Evolutionary conservation across 2,329 filamentous ascomycete species (phyloP), one percentile per base, ranked within the genome.

Genomic region (Plectosphaerella cucumerina): DNA sequence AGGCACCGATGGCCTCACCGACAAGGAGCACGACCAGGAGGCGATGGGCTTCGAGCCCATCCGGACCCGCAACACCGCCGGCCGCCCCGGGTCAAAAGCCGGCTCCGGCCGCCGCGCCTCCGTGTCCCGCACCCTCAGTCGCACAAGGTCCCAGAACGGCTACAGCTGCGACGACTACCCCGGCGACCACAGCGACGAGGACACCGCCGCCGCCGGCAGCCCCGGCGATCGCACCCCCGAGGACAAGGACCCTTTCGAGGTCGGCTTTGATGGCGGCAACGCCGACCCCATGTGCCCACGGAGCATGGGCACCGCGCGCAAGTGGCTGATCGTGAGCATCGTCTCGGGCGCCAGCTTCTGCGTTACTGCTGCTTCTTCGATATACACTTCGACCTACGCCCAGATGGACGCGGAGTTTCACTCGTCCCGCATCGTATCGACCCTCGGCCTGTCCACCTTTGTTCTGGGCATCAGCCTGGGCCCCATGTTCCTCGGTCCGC

Each of bases 351-450:
- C 86, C 8, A 89, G 89, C 44, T 75, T 94, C 53, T 93, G 89
- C 67, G 91, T 96, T 49, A 96, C 91, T 9, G 90, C 86, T 64
- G 83, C 89, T 2, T 92, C 87, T 45, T 94, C 90, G n/a, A 84
- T 96, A 60, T 96, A 97, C 68, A 93, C 90, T 1, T 82, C 83
- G 12, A 94, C 89, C 0, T 97, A 96, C 66, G 64, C 62, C 17
- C 87, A 94, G 67, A 82, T 96, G 69, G 82, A 86, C 55, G 70
- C 75, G 22, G 88, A 95, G 53, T 95, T 96, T 60, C 71, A 81
- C 57, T 80, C 81, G 59, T 87, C 87, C 0, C 78, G 81, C 50
- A 74, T 89, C 47, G 78, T 95, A 21, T 89, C 87, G 12, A 90
- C 90, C 3, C 68, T 96, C 10, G 93, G 92, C 0, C 72, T 97